phyloP scores from a whole-genome alignment of 2,329 filamentous ascomycete genomes.

The Cryphonectria parasitica region DNA sequence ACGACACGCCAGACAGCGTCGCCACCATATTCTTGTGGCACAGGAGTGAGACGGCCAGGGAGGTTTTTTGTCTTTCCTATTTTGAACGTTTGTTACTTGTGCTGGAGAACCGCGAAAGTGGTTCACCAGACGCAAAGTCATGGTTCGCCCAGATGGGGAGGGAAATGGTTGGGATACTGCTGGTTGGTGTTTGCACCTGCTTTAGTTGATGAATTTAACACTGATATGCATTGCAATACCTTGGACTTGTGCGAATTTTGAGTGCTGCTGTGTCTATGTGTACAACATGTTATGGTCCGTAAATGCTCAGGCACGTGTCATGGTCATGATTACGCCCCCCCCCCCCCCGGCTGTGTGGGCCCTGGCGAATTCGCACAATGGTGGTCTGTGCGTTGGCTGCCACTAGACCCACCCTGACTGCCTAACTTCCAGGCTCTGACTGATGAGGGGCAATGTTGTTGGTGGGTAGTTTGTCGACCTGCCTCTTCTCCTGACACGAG shows the following conservation, averaged over 20 bases:
- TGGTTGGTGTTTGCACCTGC: constrained; percentile 10
- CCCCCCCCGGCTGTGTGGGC: neutral
- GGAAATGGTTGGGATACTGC: constrained; percentile 8
- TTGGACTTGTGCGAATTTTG: neutral
- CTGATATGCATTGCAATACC: constrained; percentile 9
- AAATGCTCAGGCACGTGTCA: neutral
- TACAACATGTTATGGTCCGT: neutral
- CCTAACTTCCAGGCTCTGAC: constrained; percentile 28
- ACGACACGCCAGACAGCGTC: constrained; percentile 10
- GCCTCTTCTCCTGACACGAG: constrained; percentile 16
- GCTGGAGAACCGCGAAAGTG: constrained; percentile 1
- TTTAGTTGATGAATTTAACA: constrained; percentile 23
- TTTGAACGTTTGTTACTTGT: constrained; percentile 2
- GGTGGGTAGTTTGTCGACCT: constrained; percentile 20
- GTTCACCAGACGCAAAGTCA: neutral
- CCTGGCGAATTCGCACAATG: constrained; percentile 3
- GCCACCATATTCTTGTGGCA: constrained; percentile 3
- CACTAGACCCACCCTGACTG: constrained; percentile 19
- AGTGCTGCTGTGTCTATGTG: neutral
- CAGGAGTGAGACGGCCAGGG: neutral
- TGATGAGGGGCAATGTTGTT: constrained; percentile 28
- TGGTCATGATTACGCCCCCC: neutral
- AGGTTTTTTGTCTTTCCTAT: neutral
- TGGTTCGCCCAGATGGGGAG: neutral
- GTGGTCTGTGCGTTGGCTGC: constrained; percentile 16